Evolutionary conservation across 169 alveolate species (phyloP).

Genomic region (Plasmodium vivax): DNA sequence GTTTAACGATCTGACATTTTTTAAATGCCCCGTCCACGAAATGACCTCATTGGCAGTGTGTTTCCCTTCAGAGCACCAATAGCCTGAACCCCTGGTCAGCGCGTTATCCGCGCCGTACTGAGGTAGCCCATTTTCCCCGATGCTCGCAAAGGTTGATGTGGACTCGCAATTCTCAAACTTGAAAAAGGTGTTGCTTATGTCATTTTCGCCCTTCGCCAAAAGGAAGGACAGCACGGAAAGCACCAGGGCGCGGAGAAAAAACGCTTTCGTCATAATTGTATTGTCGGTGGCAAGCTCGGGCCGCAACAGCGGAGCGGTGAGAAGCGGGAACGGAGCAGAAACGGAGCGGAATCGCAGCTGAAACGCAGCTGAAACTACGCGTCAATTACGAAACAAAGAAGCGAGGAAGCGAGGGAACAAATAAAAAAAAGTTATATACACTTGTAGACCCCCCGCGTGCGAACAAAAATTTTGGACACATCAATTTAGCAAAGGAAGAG

Average conservation of each 20-base stretch:
- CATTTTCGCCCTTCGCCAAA: slow-evolving; percentile 64
- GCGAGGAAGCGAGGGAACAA: background rate
- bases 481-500: background rate
- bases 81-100: slow-evolving; percentile 82
- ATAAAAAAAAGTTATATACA: slow-evolving; percentile 29
- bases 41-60: slow-evolving; percentile 77
- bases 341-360: no score
- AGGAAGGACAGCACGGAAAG: slow-evolving; percentile 10
- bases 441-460: background rate
- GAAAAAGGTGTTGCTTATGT: slow-evolving; percentile 64
- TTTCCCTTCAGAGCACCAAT: slow-evolving; percentile 86
- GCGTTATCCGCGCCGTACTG: slow-evolving; percentile 86
- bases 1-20: slow-evolving; percentile 76
- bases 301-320: background rate
- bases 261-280: slow-evolving; percentile 52
- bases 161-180: slow-evolving; percentile 68
- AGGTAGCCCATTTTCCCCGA: slow-evolving; percentile 81
- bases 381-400: background rate
- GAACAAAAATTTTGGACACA: background rate
- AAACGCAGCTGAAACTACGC: background rate
- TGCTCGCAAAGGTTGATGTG: slow-evolving; percentile 66
- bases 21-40: slow-evolving; percentile 79
- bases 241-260: slow-evolving; percentile 29
- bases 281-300: background rate
- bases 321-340: background rate